Conservation (phyloP, 768 basidiomycete species). For the Mycena polygramma region DNA sequence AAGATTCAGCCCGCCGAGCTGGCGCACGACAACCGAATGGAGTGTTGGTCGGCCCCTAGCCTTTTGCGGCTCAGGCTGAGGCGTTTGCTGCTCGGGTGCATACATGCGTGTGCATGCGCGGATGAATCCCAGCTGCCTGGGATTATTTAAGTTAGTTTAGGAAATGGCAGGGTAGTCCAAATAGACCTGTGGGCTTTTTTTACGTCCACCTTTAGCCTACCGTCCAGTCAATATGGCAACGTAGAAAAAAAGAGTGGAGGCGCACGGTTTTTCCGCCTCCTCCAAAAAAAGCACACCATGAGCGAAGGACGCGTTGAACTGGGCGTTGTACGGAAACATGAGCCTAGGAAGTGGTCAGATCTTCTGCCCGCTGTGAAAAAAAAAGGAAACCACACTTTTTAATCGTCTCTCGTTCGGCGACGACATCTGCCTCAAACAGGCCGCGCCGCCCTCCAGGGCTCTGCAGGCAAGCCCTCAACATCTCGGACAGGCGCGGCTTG, state of each 20-base stretch:
- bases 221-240: neutral
- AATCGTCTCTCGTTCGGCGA: slow-evolving; percentile 12
- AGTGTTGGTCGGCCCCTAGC: slow-evolving; percentile 4
- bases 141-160: neutral
- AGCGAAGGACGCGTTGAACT: slow-evolving; percentile 31
- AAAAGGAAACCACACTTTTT: slow-evolving; percentile 9
- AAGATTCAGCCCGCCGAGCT: slow-evolving; percentile 36
- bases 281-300: slow-evolving; percentile 35
- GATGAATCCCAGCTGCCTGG: slow-evolving; percentile 18
- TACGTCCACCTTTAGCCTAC: neutral
- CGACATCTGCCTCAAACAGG: no score
- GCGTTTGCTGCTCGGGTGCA: no score
- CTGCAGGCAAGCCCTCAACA: no score
- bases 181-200: neutral
- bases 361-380: neutral
- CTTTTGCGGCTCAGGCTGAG: neutral
- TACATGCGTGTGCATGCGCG: slow-evolving; percentile 28
- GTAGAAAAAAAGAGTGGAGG: neutral
- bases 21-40: slow-evolving; percentile 32
- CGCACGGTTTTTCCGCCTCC: neutral
- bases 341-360: slow-evolving; percentile 12
- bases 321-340: slow-evolving; percentile 28
- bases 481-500: slow-evolving; percentile 2
- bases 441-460: no score
- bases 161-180: neutral